Percentiles rank a stretch among this genome's conserved stretches.
phyloP scores from a whole-genome alignment of 2,329 filamentous ascomycete genomes.

The Truncatella angustata region DNA sequence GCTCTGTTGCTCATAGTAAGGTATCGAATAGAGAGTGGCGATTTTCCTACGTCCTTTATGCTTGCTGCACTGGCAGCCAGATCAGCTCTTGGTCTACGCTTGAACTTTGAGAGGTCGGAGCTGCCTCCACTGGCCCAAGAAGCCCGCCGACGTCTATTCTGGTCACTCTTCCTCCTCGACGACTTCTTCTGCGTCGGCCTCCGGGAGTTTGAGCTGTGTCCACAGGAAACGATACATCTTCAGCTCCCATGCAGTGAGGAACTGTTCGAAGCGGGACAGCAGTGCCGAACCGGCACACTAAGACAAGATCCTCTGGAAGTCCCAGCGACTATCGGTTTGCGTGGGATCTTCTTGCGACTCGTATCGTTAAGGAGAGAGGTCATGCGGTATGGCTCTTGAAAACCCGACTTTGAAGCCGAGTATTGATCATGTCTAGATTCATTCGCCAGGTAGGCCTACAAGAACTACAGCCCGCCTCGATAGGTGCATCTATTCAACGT shows the following conservation, averaged over 20 bases:
- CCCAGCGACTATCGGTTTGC: slow-evolving; percentile 17
- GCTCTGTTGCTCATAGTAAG: slow-evolving; percentile 29
- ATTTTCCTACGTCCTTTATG: slow-evolving; percentile 34
- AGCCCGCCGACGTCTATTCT: slow-evolving; percentile 36
- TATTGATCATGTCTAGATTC: slow-evolving; percentile 18
- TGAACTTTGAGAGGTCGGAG: slow-evolving; percentile 37
- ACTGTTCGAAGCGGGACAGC: slow-evolving; percentile 24
- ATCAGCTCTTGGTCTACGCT: slow-evolving; percentile 34
- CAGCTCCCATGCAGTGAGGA: slow-evolving; percentile 34
- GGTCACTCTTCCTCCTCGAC: slow-evolving; percentile 39
- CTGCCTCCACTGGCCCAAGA: slow-evolving; percentile 33
- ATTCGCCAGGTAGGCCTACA: slow-evolving; percentile 26
- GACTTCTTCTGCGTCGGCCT: slow-evolving; percentile 39
- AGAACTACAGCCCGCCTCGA: slow-evolving; percentile 22
- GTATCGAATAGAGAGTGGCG: slow-evolving; percentile 30
- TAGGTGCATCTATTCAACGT: slow-evolving; percentile 20
- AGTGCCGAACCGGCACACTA: slow-evolving; percentile 20
- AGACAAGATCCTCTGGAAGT: slow-evolving; percentile 17
- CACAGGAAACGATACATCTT: slow-evolving; percentile 36
- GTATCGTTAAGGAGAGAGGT: slow-evolving; percentile 24
- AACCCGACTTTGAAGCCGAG: background rate
- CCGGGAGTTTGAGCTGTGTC: slow-evolving; percentile 39
- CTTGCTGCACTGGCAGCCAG: slow-evolving; percentile 32
- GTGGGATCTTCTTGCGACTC: slow-evolving; percentile 22
- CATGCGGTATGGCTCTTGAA: slow-evolving; percentile 21